Base-by-base conservation (phyloP, 805 yeast species). In the Cyberlindnera mrakii region DNA sequence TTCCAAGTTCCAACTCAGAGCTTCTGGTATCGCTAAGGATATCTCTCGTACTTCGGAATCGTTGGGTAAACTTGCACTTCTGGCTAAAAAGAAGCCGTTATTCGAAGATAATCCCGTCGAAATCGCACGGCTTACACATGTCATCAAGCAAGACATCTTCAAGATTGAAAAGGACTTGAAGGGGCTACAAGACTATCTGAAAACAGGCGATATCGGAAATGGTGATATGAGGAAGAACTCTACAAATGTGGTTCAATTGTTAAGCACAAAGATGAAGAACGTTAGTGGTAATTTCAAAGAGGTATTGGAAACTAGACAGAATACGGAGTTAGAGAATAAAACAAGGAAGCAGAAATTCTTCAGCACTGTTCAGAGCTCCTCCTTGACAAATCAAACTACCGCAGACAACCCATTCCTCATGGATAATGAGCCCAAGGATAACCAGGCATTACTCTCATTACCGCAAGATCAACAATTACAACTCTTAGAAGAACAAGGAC, bases 21-120 rank as follows among this genome's bases (percentile, higher is more conserved):
- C 99, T 2, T 76, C 91, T 25, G 65, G 70, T 6, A 85, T 93
- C 25, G 97, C 98, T 38, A 82, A 80, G 58, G 97, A 93, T 55
- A 87, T 93, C 41, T 83, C 90, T 10, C 82, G 80, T 42, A 87
- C 91, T 11, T 90, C 96, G 6, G 87, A 79, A 41, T 70, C 89
- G 53, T 69, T 93, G 43, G 79, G 84, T 32, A 82, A 88, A 55
- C 70, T 93, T 42, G 96, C 98, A 2, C 69, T 63, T 31, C 58
- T 93, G 50, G 97, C 99, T 4, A 88, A 85, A 62, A 72, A 89
- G 53, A 90, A 89, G 60, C 95, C 96, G 16, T 65, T 91, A 59
- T 87, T 93, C 52, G 96, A 90, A 58, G 99, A 93, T 64, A 82
- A 85, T 52, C 97, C 98, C 1, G 82, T 87, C 14, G 98, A 93